These are phyloP conservation scores for Mycosarcoma mackinlayi DNA, from an alignment of 1,284 basidiomycete genomes.

Conservation along the genomic window DNA sequence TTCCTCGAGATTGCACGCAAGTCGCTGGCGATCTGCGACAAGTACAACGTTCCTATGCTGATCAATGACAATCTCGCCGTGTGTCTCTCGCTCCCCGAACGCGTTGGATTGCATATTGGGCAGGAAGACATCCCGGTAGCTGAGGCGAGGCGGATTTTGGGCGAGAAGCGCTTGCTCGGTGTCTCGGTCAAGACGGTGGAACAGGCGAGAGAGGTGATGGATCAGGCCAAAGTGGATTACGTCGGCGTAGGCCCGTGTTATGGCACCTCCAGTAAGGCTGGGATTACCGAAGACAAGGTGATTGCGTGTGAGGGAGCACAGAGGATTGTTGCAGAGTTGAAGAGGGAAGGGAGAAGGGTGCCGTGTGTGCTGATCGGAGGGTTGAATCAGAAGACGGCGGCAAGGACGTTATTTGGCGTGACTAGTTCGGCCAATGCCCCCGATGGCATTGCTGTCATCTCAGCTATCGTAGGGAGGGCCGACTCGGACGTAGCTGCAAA, in stretches of 20 bases:
- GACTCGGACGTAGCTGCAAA: conserved; percentile 75
- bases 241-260: conserved; percentile 79
- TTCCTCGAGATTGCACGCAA: conserved; percentile 81
- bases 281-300: conserved; percentile 60
- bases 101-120: conserved; percentile 87
- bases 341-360: conserved; percentile 21
- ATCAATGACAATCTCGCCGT: conserved; percentile 75
- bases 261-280: conserved; percentile 67
- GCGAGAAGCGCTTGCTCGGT: conserved; percentile 80
- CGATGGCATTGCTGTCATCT: conserved; percentile 86
- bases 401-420: conserved; percentile 56
- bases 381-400: conserved; percentile 59
- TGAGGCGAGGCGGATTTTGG: conserved; percentile 75
- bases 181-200: conserved; percentile 77
- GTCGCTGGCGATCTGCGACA: conserved; percentile 80
- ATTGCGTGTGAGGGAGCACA: conserved; percentile 52
- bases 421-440: conserved; percentile 42
- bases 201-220: conserved; percentile 44
- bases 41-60: conserved; percentile 84
- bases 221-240: conserved; percentile 75
- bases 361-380: conserved; percentile 66
- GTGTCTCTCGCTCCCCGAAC: conserved; percentile 67
- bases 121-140: conserved; percentile 86
- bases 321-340: conserved; percentile 46
- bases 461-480: conserved; percentile 81